Base-by-base conservation (phyloP, 768 basidiomycete species). In the Boletus eberwhitei region DNA sequence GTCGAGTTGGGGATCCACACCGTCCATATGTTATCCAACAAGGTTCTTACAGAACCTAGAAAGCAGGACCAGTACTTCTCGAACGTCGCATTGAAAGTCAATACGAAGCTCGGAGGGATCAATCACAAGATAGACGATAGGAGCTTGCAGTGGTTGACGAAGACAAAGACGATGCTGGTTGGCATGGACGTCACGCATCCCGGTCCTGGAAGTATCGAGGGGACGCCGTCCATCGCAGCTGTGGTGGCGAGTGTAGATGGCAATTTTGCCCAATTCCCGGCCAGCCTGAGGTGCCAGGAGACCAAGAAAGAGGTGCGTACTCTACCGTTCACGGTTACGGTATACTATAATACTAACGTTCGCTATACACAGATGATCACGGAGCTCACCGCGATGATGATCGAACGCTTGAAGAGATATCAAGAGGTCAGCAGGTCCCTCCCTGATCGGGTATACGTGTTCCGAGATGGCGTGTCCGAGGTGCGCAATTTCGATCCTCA, bases 131-230 rank as follows among this genome's bases (percentile, higher is more conserved):
- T 91, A 11, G 85, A 86, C 34, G 65, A 74, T 0, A 61, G 54
- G 2, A 79, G 81, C 1, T 81, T 86, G 78, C 61, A 56, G 36
- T 92, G 89, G 89, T 71, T 92, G 44, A 81, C 68, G 1, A 80
- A 80, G 67, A 76, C 77, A 59, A 78, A 78, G 50, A 92, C 90
- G 11, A 93, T 93, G 86, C 72, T 93, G 64, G 84, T 93, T 4
- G 91, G 91, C 0, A 88, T 90, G 58, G 90, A 93, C 63, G 88
- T 90, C 0, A 92, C 88, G 0, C 90, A 93, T 58, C 88, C 90
- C 4, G 80, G 87, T 2, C 86, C 87, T 1, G 78, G 72, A 7
- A 87, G 86, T 59, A 66, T 75, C 48, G 77, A 77, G 3, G 91
- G 90, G 3, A 85, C 89, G 1, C 91, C 91, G 3, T 90, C 88